Evolutionary conservation across 2,329 filamentous ascomycete species (phyloP), one percentile per base, ranked within the genome.

Genomic region (Paecilomyces niveus): DNA sequence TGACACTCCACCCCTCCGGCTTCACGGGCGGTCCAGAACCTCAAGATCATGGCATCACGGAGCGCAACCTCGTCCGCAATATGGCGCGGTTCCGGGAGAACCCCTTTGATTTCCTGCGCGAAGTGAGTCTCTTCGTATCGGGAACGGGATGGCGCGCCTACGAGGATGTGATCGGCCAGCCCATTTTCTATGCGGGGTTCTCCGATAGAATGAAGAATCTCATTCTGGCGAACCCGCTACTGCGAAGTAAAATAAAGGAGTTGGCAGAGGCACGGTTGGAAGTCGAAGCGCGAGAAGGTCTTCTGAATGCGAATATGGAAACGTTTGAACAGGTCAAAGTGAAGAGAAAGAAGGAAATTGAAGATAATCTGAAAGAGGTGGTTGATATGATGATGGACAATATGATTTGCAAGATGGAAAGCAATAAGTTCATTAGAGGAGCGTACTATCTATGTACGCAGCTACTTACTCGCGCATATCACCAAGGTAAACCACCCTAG

Each of bases 361-460:
- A 92, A 68, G 80, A 81, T 39, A 87, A 87, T 59, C 78, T 99
- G 53, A 82, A 86, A 57, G 87, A 96, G 69, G 87, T 97, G 3
- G 89, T 90, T 3, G 90, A 94, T 63, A 87, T 88, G 64, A 87
- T 94, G 83, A 90, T 92, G 24, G 91, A 96, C 70, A 85, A 88
- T 62, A 97, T 99, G 94, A 97, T 99, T 62, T 97, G 93, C 83
- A 99, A 99, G 76, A 93, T 97, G 82, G 94, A 99, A 75, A 95
- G 89, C 80, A 95, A 92, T 71, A 80, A 85, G 1, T 97, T 97
- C 70, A 96, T 99, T 65, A 82, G 94, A 54, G 86, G 90, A 24
- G 93, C 94, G 53, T 97, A 97, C 72, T 99, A 97, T 72, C 71
- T 96, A 45, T 81, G 81, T 54, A 96, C 92, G 1, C 93, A 97